Evolutionary conservation across 208 protist genomes (phyloP), one percentile per base, ranked within the genome.

Genomic region (Wallacemonas sp.): DNA sequence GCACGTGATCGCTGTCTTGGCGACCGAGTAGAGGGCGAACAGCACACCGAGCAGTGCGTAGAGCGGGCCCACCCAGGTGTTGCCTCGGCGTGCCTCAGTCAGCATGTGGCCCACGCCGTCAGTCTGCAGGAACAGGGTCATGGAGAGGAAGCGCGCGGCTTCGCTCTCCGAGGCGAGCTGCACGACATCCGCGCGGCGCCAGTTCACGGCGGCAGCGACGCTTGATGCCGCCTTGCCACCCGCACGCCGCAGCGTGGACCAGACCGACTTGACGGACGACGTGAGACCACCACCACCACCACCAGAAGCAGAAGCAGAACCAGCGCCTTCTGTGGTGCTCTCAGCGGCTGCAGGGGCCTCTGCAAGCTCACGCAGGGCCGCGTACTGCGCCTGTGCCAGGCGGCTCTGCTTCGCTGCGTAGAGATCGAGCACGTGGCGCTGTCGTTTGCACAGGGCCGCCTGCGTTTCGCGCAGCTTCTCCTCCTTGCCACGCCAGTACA

Each of bases 51-150:
- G 39, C 1, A 84, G 17, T 0, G 78, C 80, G 56, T 85, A 82
- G 30, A 83, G 62, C 44, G 62, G 65, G 3, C 89, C 80, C 27
- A 80, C 69, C 64, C 72, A 82, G 30, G 80, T 83, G 3, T 11
- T 29, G 17, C 79, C 81, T 29, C 80, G 78, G 54, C 74, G 72
- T 9, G 86, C 84, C 48, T 80, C 83, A 9, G 58, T 43, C 57
- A 89, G 60, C 57, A 90, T 75, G 6, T 55, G 66, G 39, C 80
- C 79, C 62, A 91, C 81, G 56, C 86, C 85, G 38, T 74, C 70
- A 70, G 80, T 70, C 54, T 92, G 74, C 14, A 95, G 66, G 52
- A 84, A 95, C 17, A 95, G 71, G 6, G 81, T 78, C n/a, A 85
- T 65, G 36, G 71, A 72, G 17, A 94, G 72, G 39, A 71, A 74